A percentile compares a stretch with the other conserved stretches of the same genome.
Evolutionary conservation across 208 protist genomes (phyloP).

Genomic region (Strigomonas galati): DNA sequence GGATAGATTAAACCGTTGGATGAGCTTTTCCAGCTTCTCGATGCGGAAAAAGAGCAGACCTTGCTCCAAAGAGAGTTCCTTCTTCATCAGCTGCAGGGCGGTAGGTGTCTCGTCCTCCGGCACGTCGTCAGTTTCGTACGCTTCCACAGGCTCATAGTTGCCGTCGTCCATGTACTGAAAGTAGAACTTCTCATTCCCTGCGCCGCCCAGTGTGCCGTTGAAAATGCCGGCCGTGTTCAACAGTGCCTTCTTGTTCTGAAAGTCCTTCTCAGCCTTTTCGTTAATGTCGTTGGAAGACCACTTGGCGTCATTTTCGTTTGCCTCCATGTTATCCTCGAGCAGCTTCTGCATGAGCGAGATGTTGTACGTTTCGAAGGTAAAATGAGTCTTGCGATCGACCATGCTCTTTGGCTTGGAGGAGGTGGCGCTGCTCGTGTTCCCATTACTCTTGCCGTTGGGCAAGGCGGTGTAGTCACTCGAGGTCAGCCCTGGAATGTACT

Average conservation of each 20-base stretch:
- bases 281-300: not conserved
- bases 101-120: not conserved
- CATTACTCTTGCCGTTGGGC: not conserved
- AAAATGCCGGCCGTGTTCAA: conserved; percentile 19
- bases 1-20: not conserved
- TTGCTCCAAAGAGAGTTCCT: conserved; percentile 17
- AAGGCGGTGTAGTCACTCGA: not conserved
- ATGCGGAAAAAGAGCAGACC: conserved; percentile 9
- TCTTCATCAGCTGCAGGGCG: conserved; percentile 26
- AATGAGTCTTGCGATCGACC: not conserved
- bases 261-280: conserved; percentile 7
- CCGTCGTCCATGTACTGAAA: conserved; percentile 31
- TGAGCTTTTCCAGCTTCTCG: conserved; percentile 13
- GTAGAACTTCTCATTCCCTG: conserved; percentile 27
- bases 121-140: conserved; percentile 3
- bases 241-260: conserved; percentile 8
- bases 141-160: conserved; percentile 17
- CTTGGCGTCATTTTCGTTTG: not conserved
- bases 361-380: conserved; percentile 16
- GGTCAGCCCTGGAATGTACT: not conserved
- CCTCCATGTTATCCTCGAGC: not conserved
- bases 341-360: not conserved
- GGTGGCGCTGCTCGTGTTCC: not conserved
- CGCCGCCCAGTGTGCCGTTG: conserved; percentile 20
- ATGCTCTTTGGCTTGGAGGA: too few species aligned